Evolutionary conservation across 305 asterid genomes (phyloP).

Genomic region (Ilex paraguariensis): DNA sequence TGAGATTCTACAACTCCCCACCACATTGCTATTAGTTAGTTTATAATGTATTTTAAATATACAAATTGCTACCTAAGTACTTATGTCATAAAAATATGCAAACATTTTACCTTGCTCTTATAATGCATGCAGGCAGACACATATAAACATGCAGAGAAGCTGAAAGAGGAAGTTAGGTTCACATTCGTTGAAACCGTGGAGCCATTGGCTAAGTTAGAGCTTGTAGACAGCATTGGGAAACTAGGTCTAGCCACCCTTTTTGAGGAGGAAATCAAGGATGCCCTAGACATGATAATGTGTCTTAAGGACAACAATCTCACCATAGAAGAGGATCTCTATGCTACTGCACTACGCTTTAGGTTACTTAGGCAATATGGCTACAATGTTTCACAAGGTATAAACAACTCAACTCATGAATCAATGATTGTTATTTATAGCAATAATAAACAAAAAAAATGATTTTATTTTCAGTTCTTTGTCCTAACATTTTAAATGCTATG

Average conservation of each 20-base stretch:
- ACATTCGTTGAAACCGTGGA: conserved; percentile 10
- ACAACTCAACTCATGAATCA: no score
- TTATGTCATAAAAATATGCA: no score
- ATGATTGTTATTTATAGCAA: no score
- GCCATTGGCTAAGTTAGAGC: conserved; percentile 36
- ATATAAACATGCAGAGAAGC: conserved; percentile 20
- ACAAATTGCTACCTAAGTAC: no score
- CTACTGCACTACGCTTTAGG: conserved; percentile 31
- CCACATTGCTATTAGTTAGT: no score
- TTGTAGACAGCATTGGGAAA: conserved; percentile 34
- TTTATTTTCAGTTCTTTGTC: background rate
- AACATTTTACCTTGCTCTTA: no score
- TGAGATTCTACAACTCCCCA: conserved; percentile 3
- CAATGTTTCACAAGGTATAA: conserved; percentile 32
- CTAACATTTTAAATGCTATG: background rate
- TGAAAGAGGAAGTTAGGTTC: conserved; percentile 26
- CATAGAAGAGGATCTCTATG: conserved; percentile 18
- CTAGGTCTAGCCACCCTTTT: conserved; percentile 38
- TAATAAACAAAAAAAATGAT: no score
- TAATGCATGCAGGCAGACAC: conserved; percentile 23
- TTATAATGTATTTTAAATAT: no score
- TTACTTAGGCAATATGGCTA: conserved; percentile 44
- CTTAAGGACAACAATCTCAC: background rate
- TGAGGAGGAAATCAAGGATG: conserved; percentile 28
- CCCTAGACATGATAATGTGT: conserved; percentile 17